These are phyloP conservation scores for Mrakia hoshinonis DNA, from an alignment of 768 basidiomycete species.

Conservation along the genomic window DNA sequence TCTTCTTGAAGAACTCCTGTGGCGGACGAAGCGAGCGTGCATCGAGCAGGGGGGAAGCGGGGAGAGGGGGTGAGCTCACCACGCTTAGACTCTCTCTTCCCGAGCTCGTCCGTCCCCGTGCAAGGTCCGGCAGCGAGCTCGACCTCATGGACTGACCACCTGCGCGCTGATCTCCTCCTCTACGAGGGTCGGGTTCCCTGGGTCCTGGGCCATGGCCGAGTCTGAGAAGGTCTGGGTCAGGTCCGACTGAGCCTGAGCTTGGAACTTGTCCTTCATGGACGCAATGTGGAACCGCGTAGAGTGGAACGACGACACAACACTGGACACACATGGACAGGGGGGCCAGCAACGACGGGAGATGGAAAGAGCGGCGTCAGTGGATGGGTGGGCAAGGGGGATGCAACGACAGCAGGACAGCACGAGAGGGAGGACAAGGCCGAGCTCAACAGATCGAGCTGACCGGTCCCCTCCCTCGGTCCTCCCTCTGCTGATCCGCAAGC, in stretches of 20 bases:
- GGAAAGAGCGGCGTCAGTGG: too few relatives aligned
- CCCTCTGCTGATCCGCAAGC: too few relatives aligned
- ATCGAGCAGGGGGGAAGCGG: not conserved
- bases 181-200: slow-evolving; percentile 27
- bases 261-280: slow-evolving; percentile 26
- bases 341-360: too few relatives aligned
- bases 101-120: not conserved
- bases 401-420: too few relatives aligned
- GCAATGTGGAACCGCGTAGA: slow-evolving; percentile 20
- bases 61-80: not conserved
- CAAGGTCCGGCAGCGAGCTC: not conserved
- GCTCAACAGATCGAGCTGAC: too few relatives aligned
- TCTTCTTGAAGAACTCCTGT: slow-evolving; percentile 49
- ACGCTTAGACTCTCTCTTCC: not conserved
- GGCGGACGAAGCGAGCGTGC: too few relatives aligned
- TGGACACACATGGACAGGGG: not conserved
- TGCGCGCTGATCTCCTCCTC: slow-evolving; percentile 15
- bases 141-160: not conserved
- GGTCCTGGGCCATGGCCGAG: slow-evolving; percentile 27
- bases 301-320: slow-evolving; percentile 10
- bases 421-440: too few relatives aligned
- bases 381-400: too few relatives aligned
- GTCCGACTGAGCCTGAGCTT: slow-evolving; percentile 17
- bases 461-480: too few relatives aligned
- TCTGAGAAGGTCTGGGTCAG: slow-evolving; percentile 26